These are phyloP conservation scores for Pleurotus sapidus DNA, from an alignment of 768 basidiomycete species.

Conservation along the genomic window DNA sequence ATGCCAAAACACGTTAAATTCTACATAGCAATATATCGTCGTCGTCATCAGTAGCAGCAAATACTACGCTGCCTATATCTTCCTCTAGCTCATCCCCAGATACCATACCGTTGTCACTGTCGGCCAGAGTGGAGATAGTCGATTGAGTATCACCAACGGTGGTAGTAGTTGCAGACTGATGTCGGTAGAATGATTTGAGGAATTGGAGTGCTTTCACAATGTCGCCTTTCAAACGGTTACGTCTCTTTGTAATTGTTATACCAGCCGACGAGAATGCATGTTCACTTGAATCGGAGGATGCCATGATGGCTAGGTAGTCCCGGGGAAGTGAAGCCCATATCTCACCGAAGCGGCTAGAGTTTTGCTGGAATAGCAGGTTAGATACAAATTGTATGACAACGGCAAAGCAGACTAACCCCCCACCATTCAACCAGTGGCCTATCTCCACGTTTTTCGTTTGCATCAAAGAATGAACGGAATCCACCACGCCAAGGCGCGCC, in stretches of 20 bases:
- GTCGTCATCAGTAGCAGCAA: background rate
- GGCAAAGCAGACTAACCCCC: background rate
- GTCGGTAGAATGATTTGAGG: conserved; percentile 13
- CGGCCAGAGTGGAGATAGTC: background rate
- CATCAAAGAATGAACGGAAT: background rate
- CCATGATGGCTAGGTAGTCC: conserved; percentile 30
- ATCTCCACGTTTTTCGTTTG: background rate
- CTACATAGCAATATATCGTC: background rate
- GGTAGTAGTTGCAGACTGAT: conserved; percentile 1
- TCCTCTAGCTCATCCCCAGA: background rate
- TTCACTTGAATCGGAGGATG: conserved; percentile 20
- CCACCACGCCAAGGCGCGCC: background rate
- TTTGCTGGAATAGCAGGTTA: background rate
- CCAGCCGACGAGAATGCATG: conserved; percentile 16
- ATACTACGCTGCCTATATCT: background rate
- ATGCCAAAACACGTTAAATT: background rate
- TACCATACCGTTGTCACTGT: background rate
- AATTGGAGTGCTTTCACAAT: conserved; percentile 23
- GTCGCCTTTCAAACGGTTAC: conserved; percentile 21
- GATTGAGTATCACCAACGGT: conserved; percentile 6
- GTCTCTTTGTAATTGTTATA: conserved; percentile 12
- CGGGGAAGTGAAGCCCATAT: conserved; percentile 22
- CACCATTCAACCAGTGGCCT: background rate
- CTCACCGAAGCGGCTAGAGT: background rate
- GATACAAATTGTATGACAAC: background rate